Evolutionary conservation across 306 rosid species (phyloP), one percentile per base, ranked within the genome.

Genomic region (Prunus padus): DNA sequence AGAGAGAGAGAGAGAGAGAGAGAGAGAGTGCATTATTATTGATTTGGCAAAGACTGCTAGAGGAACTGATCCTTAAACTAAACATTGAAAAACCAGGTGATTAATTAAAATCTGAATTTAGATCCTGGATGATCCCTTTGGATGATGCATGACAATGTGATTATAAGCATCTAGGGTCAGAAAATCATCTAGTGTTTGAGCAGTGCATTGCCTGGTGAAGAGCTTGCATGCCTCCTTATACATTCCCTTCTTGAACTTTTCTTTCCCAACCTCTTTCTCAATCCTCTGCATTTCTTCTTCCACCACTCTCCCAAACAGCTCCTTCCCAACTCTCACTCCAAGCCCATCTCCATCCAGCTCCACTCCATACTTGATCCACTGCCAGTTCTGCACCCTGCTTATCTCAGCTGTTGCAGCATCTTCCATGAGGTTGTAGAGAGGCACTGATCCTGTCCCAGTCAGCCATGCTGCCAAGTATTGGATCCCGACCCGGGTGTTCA

Each of bases 351-450:
- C 97, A 76, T 92, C 76, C 64, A 90, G 73, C 59, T 92, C 97
- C 72, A 76, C 98, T 51, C 72, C 93, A 81, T 95, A 95, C 75
- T 87, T 92, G 52, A 95, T 77, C 98, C 98, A 92, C 75, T 95
- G 97, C 97, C 97, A 95, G 77, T 87, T 95, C 86, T 95, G 97
- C 59, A 95, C 97, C 84, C 97, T 84, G 73, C 98, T 95, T 20
- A 95, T 92, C 85, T 95, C 97, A 14, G 97, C 97, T 22, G 98
- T 95, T 15, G 98, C 98, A 3, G 98, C 97, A 79, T 95, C 97
- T 76, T 95, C 98, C 97, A 90, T 95, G 31, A 95, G 97, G 81
- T 95, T 92, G 90, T 92, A 89, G 37, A 95, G 93, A 40, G 98
- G 98, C 49, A 95, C 97, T 0, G 96, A 90, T 11, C 98, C 98